Conservation (phyloP, 345 rosid species). For the Erodium maritimum region DNA sequence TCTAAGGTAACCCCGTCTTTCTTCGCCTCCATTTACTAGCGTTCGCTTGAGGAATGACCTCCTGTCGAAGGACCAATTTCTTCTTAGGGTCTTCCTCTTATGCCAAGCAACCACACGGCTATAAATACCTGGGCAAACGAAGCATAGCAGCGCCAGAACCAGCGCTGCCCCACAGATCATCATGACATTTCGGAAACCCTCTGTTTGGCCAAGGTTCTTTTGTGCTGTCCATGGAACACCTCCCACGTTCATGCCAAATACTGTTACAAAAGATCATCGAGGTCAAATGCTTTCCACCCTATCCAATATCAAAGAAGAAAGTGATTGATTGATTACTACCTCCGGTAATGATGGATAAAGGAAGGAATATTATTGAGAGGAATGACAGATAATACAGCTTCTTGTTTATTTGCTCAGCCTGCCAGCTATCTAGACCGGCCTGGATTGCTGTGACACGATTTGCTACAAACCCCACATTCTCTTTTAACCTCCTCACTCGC, state of each 20-base stretch:
- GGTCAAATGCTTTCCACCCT: not conserved
- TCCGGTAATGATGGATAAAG: slow-evolving; percentile 85
- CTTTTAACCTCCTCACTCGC: slow-evolving; percentile 71
- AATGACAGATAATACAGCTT: slow-evolving; percentile 91
- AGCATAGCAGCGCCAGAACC: slow-evolving; percentile 47
- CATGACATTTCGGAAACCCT: slow-evolving; percentile 86
- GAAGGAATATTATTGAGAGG: slow-evolving; percentile 88
- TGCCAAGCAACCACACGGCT: slow-evolving; percentile 38
- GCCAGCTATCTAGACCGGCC: slow-evolving; percentile 94
- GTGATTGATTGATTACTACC: slow-evolving; percentile 24
- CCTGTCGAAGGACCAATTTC: slow-evolving; percentile 67
- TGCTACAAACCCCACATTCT: slow-evolving; percentile 79
- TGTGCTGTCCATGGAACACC: slow-evolving; percentile 99
- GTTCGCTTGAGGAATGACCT: slow-evolving; percentile 55
- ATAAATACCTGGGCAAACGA: slow-evolving; percentile 55
- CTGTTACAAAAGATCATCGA: slow-evolving; percentile 20
- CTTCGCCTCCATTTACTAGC: slow-evolving; percentile 20
- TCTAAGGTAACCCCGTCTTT: slow-evolving; percentile 60
- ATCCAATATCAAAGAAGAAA: not conserved
- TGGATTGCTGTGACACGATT: slow-evolving; percentile 87
- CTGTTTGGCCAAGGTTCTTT: slow-evolving; percentile 37
- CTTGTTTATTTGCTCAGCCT: slow-evolving; percentile 81
- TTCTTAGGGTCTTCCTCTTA: slow-evolving; percentile 31
- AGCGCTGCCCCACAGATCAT: slow-evolving; percentile 53
- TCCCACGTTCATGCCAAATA: slow-evolving; percentile 98